phyloP scores from a whole-genome alignment of 1,284 basidiomycete genomes.

The Ustilago curta region DNA sequence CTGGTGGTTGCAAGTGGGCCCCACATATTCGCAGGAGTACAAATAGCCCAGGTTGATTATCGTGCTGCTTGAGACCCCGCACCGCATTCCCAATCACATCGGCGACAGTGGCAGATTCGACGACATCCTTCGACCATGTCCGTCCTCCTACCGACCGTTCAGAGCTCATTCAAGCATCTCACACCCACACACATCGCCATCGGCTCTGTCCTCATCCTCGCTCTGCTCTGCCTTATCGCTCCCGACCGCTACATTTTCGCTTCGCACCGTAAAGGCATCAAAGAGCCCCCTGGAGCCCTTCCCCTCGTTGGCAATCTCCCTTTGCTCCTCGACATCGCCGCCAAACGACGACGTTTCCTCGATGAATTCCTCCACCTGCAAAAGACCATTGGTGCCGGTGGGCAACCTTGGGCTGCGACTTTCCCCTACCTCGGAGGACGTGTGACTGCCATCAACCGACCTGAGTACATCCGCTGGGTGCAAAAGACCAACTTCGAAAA shows the following conservation, averaged over 20 bases:
- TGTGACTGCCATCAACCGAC: constrained; percentile 45
- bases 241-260: constrained; percentile 48
- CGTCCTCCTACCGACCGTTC: constrained; percentile 24
- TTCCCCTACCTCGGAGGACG: constrained; percentile 39
- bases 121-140: constrained; percentile 16
- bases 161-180: constrained; percentile 38
- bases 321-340: constrained; percentile 42
- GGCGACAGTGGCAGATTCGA: not conserved
- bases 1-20: no score
- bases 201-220: constrained; percentile 26
- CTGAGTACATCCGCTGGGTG: constrained; percentile 53
- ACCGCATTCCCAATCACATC: no score
- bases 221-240: constrained; percentile 46
- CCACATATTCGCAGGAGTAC: no score
- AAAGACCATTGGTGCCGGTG: constrained; percentile 22
- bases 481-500: constrained; percentile 61
- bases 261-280: constrained; percentile 45
- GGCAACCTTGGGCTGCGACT: constrained; percentile 35
- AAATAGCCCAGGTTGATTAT: no score
- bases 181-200: constrained; percentile 33
- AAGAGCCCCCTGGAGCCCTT: constrained; percentile 30
- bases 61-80: no score
- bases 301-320: constrained; percentile 47
- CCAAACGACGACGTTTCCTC: constrained; percentile 42
- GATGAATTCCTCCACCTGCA: constrained; percentile 42